phyloP scores from a whole-genome alignment of 2,329 filamentous ascomycete species.

The Penicillium sp. region DNA sequence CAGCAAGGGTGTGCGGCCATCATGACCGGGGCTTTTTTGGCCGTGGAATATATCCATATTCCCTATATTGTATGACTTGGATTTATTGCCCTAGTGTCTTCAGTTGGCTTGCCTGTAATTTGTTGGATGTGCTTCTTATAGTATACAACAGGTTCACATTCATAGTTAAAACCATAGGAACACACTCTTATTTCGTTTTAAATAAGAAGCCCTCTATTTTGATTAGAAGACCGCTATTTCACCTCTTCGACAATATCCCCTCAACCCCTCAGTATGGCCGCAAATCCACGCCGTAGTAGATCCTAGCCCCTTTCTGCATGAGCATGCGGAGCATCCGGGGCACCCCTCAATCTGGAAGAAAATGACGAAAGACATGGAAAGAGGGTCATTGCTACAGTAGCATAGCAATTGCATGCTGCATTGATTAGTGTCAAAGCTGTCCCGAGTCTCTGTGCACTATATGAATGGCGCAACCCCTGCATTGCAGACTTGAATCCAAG shows the following conservation, averaged over 20 bases:
- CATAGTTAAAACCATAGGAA: neutral
- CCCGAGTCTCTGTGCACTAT: conserved; percentile 10
- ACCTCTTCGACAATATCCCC: neutral
- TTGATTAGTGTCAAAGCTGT: conserved; percentile 6
- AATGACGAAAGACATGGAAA: conserved; percentile 3
- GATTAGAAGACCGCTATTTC: neutral
- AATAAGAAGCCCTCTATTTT: neutral
- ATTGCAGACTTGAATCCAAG: neutral
- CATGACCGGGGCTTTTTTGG: neutral
- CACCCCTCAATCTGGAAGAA: conserved; percentile 1
- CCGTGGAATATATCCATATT: neutral
- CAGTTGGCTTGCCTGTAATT: neutral
- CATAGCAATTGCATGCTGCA: neutral
- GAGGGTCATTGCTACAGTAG: neutral
- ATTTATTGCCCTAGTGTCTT: neutral
- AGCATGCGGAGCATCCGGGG: neutral
- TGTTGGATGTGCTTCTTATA: neutral
- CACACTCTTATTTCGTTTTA: neutral
- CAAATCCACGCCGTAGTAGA: neutral
- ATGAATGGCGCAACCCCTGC: conserved; percentile 19
- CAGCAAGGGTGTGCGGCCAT: neutral
- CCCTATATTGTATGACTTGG: too few species aligned
- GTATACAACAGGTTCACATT: neutral
- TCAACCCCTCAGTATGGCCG: neutral
- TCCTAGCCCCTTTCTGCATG: neutral